Evolutionary conservation across 2,329 filamentous ascomycete species (phyloP).

Genomic region (Knufia petricola): DNA sequence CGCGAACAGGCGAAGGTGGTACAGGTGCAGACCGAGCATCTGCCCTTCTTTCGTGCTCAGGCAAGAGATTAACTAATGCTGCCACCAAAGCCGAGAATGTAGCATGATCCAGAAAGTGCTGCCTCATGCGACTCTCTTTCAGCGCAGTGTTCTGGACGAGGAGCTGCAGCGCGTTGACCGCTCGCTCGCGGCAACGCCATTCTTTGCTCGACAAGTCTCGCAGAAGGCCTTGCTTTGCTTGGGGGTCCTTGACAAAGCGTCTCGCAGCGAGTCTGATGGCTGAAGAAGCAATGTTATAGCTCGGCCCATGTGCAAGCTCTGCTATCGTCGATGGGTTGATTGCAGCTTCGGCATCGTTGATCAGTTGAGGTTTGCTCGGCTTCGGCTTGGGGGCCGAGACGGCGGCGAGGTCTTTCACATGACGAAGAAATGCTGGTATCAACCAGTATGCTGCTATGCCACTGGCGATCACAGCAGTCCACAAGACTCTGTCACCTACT

Average conservation of each 20-base stretch:
- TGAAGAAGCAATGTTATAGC: constrained; percentile 61
- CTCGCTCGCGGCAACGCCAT: constrained; percentile 29
- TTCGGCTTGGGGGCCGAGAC: background rate
- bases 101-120: constrained; percentile 13
- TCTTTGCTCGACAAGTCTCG: constrained; percentile 33
- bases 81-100: constrained; percentile 26
- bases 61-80: constrained; percentile 19
- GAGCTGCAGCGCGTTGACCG: constrained; percentile 36
- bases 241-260: constrained; percentile 31
- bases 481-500: constrained; percentile 8
- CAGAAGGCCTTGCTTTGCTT: constrained; percentile 32
- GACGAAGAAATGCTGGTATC: constrained; percentile 2
- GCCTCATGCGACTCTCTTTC: constrained; percentile 8
- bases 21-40: constrained; percentile 29
- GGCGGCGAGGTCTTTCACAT: constrained; percentile 7
- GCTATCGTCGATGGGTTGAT: constrained; percentile 57
- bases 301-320: constrained; percentile 60
- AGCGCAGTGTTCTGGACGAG: constrained; percentile 26
- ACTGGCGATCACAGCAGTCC: constrained; percentile 2
- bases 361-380: constrained; percentile 1
- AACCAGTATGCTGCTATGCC: constrained; percentile 6
- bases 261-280: constrained; percentile 39
- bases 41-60: constrained; percentile 27
- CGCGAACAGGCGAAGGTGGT: constrained; percentile 18
- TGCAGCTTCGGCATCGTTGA: constrained; percentile 27